These are phyloP conservation scores for Phaeophleospora eucalypticola DNA, from an alignment of 2,329 filamentous ascomycete genomes.

Conservation along the genomic window DNA sequence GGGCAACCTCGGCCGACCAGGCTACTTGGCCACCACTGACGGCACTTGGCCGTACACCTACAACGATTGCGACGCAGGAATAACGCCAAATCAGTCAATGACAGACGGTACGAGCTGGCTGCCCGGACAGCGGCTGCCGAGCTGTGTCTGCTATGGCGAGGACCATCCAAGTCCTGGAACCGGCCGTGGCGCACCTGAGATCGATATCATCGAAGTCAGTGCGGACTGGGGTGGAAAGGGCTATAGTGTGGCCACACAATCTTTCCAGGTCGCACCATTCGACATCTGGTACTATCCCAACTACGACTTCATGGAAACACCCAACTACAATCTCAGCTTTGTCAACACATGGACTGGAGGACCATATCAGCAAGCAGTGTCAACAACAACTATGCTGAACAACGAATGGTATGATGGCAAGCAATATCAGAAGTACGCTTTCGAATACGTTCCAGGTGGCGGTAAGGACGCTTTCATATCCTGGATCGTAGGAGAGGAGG, in stretches of 20 bases:
- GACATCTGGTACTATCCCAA: slow-evolving; percentile 51
- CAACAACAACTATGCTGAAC: slow-evolving; percentile 52
- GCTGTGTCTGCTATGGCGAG: slow-evolving; percentile 43
- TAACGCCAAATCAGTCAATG: slow-evolving; percentile 47
- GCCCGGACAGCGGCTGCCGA: slow-evolving; percentile 44
- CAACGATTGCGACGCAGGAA: slow-evolving; percentile 46
- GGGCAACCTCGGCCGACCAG: slow-evolving; percentile 52
- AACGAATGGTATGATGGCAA: slow-evolving; percentile 54
- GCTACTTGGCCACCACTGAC: slow-evolving; percentile 50
- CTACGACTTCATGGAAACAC: slow-evolving; percentile 50
- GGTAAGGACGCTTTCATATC: slow-evolving; percentile 44
- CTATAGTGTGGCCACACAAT: slow-evolving; percentile 46
- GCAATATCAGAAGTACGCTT: slow-evolving; percentile 53
- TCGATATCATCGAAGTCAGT: slow-evolving; percentile 47
- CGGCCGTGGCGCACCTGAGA: slow-evolving; percentile 47
- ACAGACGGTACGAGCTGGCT: slow-evolving; percentile 41
- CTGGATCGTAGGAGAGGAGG: slow-evolving; percentile 52
- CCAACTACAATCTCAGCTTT: slow-evolving; percentile 44
- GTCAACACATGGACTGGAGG: slow-evolving; percentile 53
- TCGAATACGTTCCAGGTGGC: slow-evolving; percentile 51
- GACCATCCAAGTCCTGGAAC: slow-evolving; percentile 47
- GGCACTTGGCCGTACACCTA: slow-evolving; percentile 56
- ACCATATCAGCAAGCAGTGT: slow-evolving; percentile 54
- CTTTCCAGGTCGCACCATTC: slow-evolving; percentile 48
- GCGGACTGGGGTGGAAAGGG: slow-evolving; percentile 40